Base-by-base conservation (phyloP, 495 filamentous ascomycete genomes). In the Aspergillus asperescens region DNA sequence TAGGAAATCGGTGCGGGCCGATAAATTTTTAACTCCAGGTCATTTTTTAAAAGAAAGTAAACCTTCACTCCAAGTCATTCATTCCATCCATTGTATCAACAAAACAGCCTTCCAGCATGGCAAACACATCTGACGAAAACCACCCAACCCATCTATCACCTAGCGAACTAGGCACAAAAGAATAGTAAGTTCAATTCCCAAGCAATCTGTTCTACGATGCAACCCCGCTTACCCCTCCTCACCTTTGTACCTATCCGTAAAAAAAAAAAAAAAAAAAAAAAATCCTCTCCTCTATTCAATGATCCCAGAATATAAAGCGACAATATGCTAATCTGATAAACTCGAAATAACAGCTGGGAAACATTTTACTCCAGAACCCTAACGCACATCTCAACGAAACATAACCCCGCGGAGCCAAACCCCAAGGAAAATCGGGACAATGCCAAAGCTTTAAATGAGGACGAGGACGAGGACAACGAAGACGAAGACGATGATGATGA, bases 161-260 rank as follows among this genome's bases (percentile, higher is more conserved):
- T 22, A 80, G 77, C 50, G 71, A 78, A 60, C 66, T 81, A 15
- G 77, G 77, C 44, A 77, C 75, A 32, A 80, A 77, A 57, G 73
- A 80, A 54, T 81, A 80, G 77, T 81, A 68, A 31, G 68, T 69
- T 23, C 24, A 44, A 44, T 25, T 23, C 24, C 13, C 43, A 12
- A 15, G 10, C 13, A 32, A 31, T 25, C 23, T 16, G 13, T 32
- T 31, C 15, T 51, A 56, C 59, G 62, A 59, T 60, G 54, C 54
- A 58, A 59, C 57, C 57, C 59, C 41, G 42, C 48, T 29, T 23
- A 19, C 19, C 7, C 16, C 16, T 1, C 22, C 9, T 7, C 13
- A 5, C 28, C 29, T 25, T 13, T 31, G 22, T 24, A 13, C 19
- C n/a, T 28, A 27, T 22, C 4, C 24, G 22, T 12, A 38, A 39